Base-by-base conservation (phyloP, 257 asterid genomes). In the Buddleja alternifolia region DNA sequence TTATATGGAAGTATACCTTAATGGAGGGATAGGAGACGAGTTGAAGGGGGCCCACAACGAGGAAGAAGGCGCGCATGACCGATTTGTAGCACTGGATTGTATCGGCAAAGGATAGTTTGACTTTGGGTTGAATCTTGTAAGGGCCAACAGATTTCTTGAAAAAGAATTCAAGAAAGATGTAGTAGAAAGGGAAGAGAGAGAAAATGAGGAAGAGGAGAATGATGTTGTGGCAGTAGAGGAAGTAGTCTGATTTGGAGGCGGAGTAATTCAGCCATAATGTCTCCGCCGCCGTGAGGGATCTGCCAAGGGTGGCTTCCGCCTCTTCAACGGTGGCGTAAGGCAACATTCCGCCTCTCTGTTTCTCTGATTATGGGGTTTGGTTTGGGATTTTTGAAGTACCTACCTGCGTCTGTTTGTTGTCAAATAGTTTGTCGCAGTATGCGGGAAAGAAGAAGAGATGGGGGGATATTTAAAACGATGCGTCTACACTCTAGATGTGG, bases 1-100 rank as follows among this genome's bases (percentile, higher is more conserved):
- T 29, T 29, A 2, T 5, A 29, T 1, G 5, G 34, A 29, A 29
- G 2, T 6, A 16, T 67, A 93, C 99, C 87, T 93, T 60, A 59
- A 93, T 25, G 25, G 91, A 77, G 21, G 99, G 99, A 56, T 83
- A 93, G 8, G 97, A 90, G 25, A 90, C 90, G 61, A 90, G 94
- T 10, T 93, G 97, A 7, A 90, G 96, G 8, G 99, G 99, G 4
- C 99, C 97, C 6, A 93, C 97, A 10, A 90, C 82, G 21, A 93
- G 80, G 72, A 88, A 69, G 81, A 93, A 93, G 88, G 77, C 84
- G 70, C 93, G 88, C 97, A 93, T 90, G 48, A 93, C 99, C 5
- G 94, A 80, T 75, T 84, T 86, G 80, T 90, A 93, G 78, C 99
- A 93, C 45, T 60, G 60, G 70, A 90, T 63, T 9, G 78, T 51